These are phyloP conservation scores for Apostasia shenzhenica DNA, from an alignment of 106 monocot species.

Conservation along the genomic window DNA sequence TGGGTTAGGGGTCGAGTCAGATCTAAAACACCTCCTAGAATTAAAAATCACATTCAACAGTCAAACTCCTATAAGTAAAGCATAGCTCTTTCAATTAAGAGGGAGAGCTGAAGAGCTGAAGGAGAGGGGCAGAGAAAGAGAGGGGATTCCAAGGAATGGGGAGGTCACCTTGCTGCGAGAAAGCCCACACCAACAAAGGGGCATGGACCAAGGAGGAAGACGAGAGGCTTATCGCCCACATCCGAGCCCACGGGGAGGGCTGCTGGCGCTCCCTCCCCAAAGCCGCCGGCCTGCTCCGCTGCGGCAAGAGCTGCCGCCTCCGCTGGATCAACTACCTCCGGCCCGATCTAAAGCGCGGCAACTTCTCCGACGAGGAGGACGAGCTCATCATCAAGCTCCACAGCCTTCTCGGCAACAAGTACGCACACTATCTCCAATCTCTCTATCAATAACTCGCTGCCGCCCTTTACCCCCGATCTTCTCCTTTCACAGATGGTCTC, in stretches of 20 bases:
- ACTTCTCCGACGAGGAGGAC: constrained; percentile 71
- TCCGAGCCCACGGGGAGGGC: constrained; percentile 37
- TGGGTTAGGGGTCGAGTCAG: too few relatives aligned
- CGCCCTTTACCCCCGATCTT: too few relatives aligned
- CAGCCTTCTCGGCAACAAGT: constrained; percentile 73
- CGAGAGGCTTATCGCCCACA: constrained; percentile 35
- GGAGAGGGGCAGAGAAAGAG: neutral
- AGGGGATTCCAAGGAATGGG: constrained; percentile 17
- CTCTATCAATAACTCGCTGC: too few relatives aligned
- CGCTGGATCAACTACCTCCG: constrained; percentile 92
- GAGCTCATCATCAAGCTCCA: constrained; percentile 78
- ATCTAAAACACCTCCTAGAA: too few relatives aligned
- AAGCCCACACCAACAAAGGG: constrained; percentile 49
- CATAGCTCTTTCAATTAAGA: too few relatives aligned
- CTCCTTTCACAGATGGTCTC: constrained; percentile 27
- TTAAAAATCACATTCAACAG: too few relatives aligned
- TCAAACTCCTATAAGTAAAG: too few relatives aligned
- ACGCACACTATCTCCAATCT: neutral
- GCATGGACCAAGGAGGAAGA: constrained; percentile 60
- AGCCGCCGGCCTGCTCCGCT: constrained; percentile 55
- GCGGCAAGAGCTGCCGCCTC: constrained; percentile 85
- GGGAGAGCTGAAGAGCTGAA: too few relatives aligned
- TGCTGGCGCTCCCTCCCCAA: constrained; percentile 50
- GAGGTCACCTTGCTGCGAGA: constrained; percentile 53
- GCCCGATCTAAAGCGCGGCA: constrained; percentile 78